phyloP scores from a whole-genome alignment of 1,139 yeast genomes.

The Yamadazyma pseudoaaseri region DNA sequence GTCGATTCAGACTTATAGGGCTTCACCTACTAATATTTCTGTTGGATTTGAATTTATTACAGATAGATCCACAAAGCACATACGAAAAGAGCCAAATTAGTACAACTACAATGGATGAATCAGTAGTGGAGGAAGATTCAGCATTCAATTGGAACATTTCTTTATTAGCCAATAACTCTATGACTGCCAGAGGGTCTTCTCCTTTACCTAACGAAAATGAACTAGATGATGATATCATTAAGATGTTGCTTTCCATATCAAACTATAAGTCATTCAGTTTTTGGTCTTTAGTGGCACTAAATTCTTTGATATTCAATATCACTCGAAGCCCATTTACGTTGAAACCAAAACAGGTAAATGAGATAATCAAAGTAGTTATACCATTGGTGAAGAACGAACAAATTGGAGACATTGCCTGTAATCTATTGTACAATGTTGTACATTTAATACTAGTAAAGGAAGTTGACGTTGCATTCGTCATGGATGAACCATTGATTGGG shows the following conservation, averaged over 20 bases:
- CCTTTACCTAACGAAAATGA: background rate
- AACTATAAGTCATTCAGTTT: conserved; percentile 6
- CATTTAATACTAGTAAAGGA: conserved; percentile 3
- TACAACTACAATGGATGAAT: background rate
- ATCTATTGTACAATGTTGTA: conserved; percentile 9
- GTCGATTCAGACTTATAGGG: conserved; percentile 1
- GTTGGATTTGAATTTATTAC: conserved; percentile 1
- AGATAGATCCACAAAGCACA: conserved; percentile 1
- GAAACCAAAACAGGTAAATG: conserved; percentile 1
- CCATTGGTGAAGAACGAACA: conserved; percentile 11
- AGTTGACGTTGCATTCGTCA: background rate
- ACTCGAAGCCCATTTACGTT: conserved; percentile 2
- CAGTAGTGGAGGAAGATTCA: background rate
- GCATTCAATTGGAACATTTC: background rate
- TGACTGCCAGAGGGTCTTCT: background rate
- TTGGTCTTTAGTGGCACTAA: conserved; percentile 12
- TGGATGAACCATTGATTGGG: conserved; percentile 24
- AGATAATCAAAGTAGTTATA: conserved; percentile 8
- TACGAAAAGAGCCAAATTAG: background rate
- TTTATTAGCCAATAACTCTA: background rate
- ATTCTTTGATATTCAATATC: conserved; percentile 10
- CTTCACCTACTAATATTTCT: conserved; percentile 2
- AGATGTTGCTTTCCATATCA: conserved; percentile 4
- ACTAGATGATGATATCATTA: conserved; percentile 1
- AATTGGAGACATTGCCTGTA: conserved; percentile 7